Base-by-base conservation (phyloP, 129 eudicot genomes). In the Flaveria robusta region DNA sequence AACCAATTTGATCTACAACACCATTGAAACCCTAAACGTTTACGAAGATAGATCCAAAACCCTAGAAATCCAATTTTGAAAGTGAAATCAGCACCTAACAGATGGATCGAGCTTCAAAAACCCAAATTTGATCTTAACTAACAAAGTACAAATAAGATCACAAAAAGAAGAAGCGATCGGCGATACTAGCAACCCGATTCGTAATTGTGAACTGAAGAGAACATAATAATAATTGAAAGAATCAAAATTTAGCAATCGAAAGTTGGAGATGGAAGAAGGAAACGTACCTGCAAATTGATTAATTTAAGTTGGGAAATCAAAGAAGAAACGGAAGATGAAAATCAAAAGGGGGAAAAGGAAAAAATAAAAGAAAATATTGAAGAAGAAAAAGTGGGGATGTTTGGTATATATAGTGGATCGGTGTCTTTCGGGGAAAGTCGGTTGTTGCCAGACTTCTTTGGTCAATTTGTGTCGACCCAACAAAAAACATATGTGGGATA, bases 251-350 rank as follows among this genome's bases (percentile, higher is more conserved):
- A 47, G 49, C 65, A 46, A 70, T 70, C 22, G n/a, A 70, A 34
- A 70, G 22, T 50, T 31, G 29, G 45, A 19, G 42, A 59, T 70
- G 15, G 71, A 59, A 27, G 49, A 59, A 11, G 13, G 34, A 58
- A 62, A 59, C 77, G 45, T 47, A 70, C 82, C 82, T 70, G 55
- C 56, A 68, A 55, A 77, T 20, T 68, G 75, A 77, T 46, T 55
- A 58, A 16, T 12, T 22, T 59, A 70, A 78, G 29, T 78, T 63
- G 71, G 64, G 4, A 70, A 34, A 78, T 60, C 29, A 67, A 56
- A 20, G 2, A 34, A 18, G 68, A 39, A 77, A 39, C 4, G 26
- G 31, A 68, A 24, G 68, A 47, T 13, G 75, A 77, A 77, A 68
- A 14, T 9, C 18, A n/a, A 16, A 68, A 23, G 10, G 58, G 22